phyloP scores from a whole-genome alignment of 805 yeast genomes.

The Phaffomyces opuntiae region DNA sequence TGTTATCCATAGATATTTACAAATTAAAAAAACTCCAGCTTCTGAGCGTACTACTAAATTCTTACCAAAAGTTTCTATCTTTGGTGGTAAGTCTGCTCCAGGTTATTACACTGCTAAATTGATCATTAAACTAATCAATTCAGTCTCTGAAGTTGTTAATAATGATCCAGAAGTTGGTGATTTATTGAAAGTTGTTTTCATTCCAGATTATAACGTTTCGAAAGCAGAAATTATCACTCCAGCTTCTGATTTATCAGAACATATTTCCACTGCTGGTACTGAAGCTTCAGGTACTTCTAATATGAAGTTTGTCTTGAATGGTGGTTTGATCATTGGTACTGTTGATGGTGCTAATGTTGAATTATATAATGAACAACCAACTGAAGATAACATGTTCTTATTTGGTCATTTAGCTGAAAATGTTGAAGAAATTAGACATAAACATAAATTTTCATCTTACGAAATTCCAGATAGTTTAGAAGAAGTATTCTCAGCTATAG shows the following conservation, averaged over 20 bases:
- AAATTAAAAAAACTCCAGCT: conserved; percentile 60
- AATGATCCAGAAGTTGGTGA: conserved; percentile 68
- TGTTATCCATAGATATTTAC: conserved; percentile 73
- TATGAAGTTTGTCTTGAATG: conserved; percentile 92
- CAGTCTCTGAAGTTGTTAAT: conserved; percentile 77
- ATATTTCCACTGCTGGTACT: conserved; percentile 94
- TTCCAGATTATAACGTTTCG: conserved; percentile 90
- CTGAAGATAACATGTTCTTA: conserved; percentile 86
- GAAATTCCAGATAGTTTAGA: conserved; percentile 51
- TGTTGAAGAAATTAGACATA: conserved; percentile 77
- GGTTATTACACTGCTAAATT: conserved; percentile 94
- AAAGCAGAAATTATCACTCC: conserved; percentile 90
- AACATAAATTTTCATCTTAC: conserved; percentile 53
- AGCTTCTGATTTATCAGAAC: conserved; percentile 86
- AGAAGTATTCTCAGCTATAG: conserved; percentile 60
- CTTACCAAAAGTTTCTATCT: conserved; percentile 70
- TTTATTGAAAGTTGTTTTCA: conserved; percentile 75
- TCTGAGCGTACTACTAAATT: conserved; percentile 51
- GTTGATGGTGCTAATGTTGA: conserved; percentile 97
- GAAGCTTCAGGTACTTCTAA: conserved; percentile 95
- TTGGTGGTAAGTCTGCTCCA: conserved; percentile 98
- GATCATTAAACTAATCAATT: conserved; percentile 76
- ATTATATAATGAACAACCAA: conserved; percentile 78
- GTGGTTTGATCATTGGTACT: conserved; percentile 91
- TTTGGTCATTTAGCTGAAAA: conserved; percentile 89